Evolutionary conservation across 1,284 basidiomycete species (phyloP), one percentile per base, ranked within the genome.

Genomic region (Ceratobasidium sp.): DNA sequence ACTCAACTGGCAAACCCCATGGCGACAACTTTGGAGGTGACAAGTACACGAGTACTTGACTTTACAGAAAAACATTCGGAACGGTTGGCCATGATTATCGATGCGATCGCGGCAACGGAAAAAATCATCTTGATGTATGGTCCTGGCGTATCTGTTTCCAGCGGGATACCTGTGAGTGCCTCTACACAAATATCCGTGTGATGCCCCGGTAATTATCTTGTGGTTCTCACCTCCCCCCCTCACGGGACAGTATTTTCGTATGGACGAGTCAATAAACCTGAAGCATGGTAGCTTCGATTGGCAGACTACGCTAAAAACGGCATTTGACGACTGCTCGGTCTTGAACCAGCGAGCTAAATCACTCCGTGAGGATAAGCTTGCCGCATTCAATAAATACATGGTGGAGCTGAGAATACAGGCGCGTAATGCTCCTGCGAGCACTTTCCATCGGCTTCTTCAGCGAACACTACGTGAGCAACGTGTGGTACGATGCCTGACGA

Each of bases 71-170:
- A n/a, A n/a, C n/a, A n/a, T n/a, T n/a, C n/a, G n/a, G n/a, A n/a
- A n/a, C n/a, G n/a, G n/a, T n/a, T n/a, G n/a, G n/a, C n/a, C n/a
- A n/a, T n/a, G n/a, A 23, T 60, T 2, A 4, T 60, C 1, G 44
- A 29, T 1, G 57, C 57, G 4, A 49, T 60, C 19, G 57, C 57
- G 13, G 27, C 19, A 8, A 27, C 57, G 2, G 16, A 49, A 33
- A 49, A 33, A 13, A 49, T 60, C 1, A 1, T 60, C 13, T 19
- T 60, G 16, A 4, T 60, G 9, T 60, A 36, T 33, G 57, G 57
- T 19, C 5, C 21, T 1, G 44, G 57, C 21, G 29, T 29, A n/a
- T 60, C 27, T 8, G 8, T 25, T 13, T 25, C 42, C 7, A 9
- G 2, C 3, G 57, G 57, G 1, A 19, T 60, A 11, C 25, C 44